Evolutionary conservation across 768 basidiomycete species (phyloP), one percentile per base, ranked within the genome.

Genomic region (Rhodotorula toruloides): DNA sequence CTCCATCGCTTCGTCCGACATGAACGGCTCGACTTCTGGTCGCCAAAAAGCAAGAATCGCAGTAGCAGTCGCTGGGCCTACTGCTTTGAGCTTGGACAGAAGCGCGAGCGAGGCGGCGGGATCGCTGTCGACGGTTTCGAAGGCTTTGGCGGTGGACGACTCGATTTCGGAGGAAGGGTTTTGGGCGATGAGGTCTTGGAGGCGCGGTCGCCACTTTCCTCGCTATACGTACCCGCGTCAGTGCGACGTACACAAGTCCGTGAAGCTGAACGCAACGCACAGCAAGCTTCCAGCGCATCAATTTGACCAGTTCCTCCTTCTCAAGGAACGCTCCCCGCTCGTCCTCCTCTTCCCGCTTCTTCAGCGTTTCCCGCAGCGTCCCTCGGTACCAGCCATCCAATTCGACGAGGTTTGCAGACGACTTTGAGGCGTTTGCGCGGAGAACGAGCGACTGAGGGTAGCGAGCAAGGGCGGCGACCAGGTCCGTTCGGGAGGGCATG

Each of bases 31-130:
- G 19, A 8, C 13, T 0, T 4, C 32, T 0, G 69, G 64, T 13
- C 53, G 5, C 39, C 11, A 63, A 17, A 57, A n/a, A 1, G 67
- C 52, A 2, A 73, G 63, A n/a, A 73, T 53, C 0, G 70, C 73
- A 1, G 65, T 65, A 6, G 73, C 73, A 7, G 73, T 73, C 2
- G 73, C 73, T 0, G 73, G 73, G 0, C 73, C 73, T 32, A 73
- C 54, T 19, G 64, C 73, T 27, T 64, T 64, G 2, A 73, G 65
- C 12, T 36, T 34, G 36, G 48, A 61, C 10, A 71, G 52, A 12
- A 27, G 27, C 22, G 43, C 37, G 39, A 73, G 53, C n/a, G n/a
- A n/a, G n/a, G n/a, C n/a, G 14, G 61, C 54, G 22, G 25, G 19
- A 12, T 42, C 37, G 14, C 42, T 25, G 13, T 58, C 37, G n/a